Percentiles rank a stretch among this genome's conserved stretches.
Conservation (phyloP, 108 stramenopile species). For the Epithemia pelagica region DNA sequence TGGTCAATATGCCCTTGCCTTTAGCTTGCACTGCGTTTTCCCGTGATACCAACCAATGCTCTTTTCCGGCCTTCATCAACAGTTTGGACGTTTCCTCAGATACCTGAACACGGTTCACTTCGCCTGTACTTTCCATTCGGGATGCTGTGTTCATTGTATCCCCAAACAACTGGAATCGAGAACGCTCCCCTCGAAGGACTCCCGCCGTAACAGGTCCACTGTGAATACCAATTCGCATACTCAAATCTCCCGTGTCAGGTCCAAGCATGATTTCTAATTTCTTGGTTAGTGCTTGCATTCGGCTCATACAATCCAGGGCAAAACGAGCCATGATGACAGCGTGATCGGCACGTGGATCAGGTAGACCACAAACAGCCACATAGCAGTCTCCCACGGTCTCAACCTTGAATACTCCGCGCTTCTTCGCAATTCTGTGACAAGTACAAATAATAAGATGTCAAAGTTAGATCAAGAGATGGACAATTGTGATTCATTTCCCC, state of each 20-base stretch:
- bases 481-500: no score
- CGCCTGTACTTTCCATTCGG: slow-evolving; percentile 52
- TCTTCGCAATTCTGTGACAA: slow-evolving; percentile 23
- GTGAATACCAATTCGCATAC: slow-evolving; percentile 47
- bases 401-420: slow-evolving; percentile 21
- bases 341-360: slow-evolving; percentile 42
- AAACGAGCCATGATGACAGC: slow-evolving; percentile 38
- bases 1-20: slow-evolving; percentile 46
- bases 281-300: slow-evolving; percentile 31
- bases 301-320: slow-evolving; percentile 31
- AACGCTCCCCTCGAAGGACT: slow-evolving; percentile 44
- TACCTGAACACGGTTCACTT: slow-evolving; percentile 17
- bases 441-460: no score
- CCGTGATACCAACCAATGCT: slow-evolving; percentile 32
- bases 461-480: neutral
- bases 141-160: slow-evolving; percentile 59
- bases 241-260: slow-evolving; percentile 37
- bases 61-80: slow-evolving; percentile 22
- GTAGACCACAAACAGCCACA: slow-evolving; percentile 56
- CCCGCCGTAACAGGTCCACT: slow-evolving; percentile 51
- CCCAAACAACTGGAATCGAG: slow-evolving; percentile 51
- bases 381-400: slow-evolving; percentile 45
- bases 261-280: slow-evolving; percentile 32
- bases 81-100: slow-evolving; percentile 44
- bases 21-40: slow-evolving; percentile 36